Evolutionary conservation across 495 filamentous ascomycete genomes (phyloP), one percentile per base, ranked within the genome.

Genomic region (Staphylotrichum tortipilum): DNA sequence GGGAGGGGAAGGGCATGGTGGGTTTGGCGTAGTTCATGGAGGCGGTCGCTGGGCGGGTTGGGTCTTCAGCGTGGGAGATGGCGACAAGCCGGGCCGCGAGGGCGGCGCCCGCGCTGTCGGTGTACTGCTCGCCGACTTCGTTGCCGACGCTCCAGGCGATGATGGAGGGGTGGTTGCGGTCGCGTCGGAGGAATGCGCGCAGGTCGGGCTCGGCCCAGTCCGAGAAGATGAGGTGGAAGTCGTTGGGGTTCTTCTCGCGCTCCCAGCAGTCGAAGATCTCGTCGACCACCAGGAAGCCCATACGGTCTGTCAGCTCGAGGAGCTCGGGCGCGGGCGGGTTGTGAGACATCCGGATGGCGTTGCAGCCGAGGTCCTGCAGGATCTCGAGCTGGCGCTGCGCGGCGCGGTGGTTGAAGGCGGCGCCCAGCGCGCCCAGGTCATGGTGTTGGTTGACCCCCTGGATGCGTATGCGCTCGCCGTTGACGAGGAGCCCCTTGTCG

Each of bases 231-330:
- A 69, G 53, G 43, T 75, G 70, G 49, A 67, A 77, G 50, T 76
- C 72, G 47, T 74, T 72, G 1, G 26, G 44, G 2, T 57, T 68
- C 57, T 77, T 77, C 14, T 44, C 22, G 15, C 30, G 49, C 15
- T 56, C 52, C 74, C 73, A 76, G 35, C 45, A 55, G 50, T 77
- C 74, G 56, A 77, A 74, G 22, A 71, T 68, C 49, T 75, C 72
- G 51, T 73, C 68, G 14, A 82, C 54, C 1, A 84, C 67, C 62
- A 84, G 65, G 30, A 84, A 59, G 0, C 80, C 81, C 57, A 78
- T 66, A 7, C 60, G 60, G 56, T 82, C 79, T 2, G 79, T 74
- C 0, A 84, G 58, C 3, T 77, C 67, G 26, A 81, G 76, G 1
- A 83, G 53, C 45, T 79, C 75, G 0, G 78, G 73, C 10, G 70